Conservation (phyloP, 108 stramenopile genomes). For the Bacterosira constricta region DNA sequence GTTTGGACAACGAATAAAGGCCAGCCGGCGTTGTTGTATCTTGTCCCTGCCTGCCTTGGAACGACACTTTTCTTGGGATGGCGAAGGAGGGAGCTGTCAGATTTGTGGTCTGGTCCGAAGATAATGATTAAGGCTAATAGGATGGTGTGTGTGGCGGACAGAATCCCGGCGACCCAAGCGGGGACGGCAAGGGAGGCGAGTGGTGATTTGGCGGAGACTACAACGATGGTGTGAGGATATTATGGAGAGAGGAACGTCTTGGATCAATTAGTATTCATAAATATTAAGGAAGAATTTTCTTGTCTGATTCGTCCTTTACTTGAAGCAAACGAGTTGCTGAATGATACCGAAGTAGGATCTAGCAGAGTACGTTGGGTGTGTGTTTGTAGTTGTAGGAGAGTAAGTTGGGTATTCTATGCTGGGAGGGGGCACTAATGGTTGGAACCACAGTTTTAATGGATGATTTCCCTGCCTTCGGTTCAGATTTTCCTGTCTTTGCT, state of each 20-base stretch:
- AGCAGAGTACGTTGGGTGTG: too few species aligned
- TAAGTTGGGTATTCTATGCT: too few species aligned
- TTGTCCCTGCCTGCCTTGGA: slow-evolving; percentile 91
- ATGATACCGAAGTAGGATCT: too few species aligned
- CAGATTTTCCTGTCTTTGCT: too few species aligned
- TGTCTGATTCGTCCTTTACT: too few species aligned
- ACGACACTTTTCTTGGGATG: slow-evolving; percentile 68
- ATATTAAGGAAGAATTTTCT: too few species aligned
- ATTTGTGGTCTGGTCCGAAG: slow-evolving; percentile 79
- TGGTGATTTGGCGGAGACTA: slow-evolving; percentile 35
- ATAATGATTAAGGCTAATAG: slow-evolving; percentile 65
- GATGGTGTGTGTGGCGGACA: slow-evolving; percentile 39
- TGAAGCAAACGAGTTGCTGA: too few species aligned
- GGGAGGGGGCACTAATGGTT: too few species aligned
- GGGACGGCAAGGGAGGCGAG: slow-evolving; percentile 23
- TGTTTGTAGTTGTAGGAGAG: too few species aligned
- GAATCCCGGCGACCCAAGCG: slow-evolving; percentile 24
- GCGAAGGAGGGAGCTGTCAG: slow-evolving; percentile 62
- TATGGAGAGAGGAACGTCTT: neutral
- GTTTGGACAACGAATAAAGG: slow-evolving; percentile 87
- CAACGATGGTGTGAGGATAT: slow-evolving; percentile 5
- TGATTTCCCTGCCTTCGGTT: too few species aligned
- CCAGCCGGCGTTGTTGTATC: slow-evolving; percentile 92
- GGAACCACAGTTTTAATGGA: too few species aligned
- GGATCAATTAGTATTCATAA: too few species aligned